phyloP scores from a whole-genome alignment of 2,329 filamentous ascomycete species.

The Catunica adiposa region DNA sequence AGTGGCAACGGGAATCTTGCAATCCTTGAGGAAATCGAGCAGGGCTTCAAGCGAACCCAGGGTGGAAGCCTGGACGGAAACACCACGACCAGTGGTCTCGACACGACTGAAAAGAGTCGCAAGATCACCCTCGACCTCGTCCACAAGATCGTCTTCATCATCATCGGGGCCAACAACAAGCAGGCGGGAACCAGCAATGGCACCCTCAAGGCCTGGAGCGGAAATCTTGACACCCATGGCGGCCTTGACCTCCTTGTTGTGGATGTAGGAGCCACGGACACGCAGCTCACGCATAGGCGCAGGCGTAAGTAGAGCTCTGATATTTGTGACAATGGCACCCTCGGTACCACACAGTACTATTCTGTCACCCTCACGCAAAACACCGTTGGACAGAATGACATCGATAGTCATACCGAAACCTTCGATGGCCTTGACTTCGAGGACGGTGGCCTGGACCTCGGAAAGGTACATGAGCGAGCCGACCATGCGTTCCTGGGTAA shows the following conservation, averaged over 20 bases:
- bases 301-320: conserved; percentile 83
- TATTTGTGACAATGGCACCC: conserved; percentile 86
- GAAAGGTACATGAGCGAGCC: conserved; percentile 95
- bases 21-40: conserved; percentile 86
- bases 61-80: conserved; percentile 92
- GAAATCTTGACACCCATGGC: conserved; percentile 98
- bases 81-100: conserved; percentile 80
- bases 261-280: conserved; percentile 89
- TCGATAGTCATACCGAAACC: conserved; percentile 98
- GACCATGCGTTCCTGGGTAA: conserved; percentile 96
- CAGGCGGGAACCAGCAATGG: conserved; percentile 88
- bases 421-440: conserved; percentile 98
- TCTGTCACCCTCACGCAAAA: conserved; percentile 81
- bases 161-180: conserved; percentile 89
- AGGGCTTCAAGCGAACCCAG: conserved; percentile 91
- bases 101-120: conserved; percentile 82
- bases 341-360: conserved; percentile 95
- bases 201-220: conserved; percentile 84
- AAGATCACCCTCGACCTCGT: conserved; percentile 91
- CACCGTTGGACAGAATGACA: conserved; percentile 89
- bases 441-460: conserved; percentile 91
- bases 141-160: conserved; percentile 90
- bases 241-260: conserved; percentile 98
- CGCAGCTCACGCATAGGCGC: conserved; percentile 86
- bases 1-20: conserved; percentile 94